Evolutionary conservation across 305 asterid species (phyloP), one percentile per base, ranked within the genome.

Genomic region (Fraxinus latifolia): DNA sequence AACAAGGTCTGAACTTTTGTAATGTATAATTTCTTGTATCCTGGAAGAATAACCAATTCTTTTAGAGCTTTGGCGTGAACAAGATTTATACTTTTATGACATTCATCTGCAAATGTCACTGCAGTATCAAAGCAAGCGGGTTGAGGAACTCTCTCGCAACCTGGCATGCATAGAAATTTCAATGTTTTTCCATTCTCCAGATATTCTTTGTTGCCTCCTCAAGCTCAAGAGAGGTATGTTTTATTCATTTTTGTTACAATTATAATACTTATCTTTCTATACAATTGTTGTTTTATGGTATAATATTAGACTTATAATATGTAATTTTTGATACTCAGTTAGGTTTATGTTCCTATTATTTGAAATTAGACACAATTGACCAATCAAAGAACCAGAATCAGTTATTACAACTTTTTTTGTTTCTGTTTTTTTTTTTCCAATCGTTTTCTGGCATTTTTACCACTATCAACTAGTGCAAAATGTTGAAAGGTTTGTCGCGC

Each of bases 71-170:
- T 3, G 60, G 60, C 21, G 21, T 47, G 60, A 47, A 50, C 62
- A 50, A 4, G 23, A 15, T 44, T 14, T 50, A 50, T 50, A 4
- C 23, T 50, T 50, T 15, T 50, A 50, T 75, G 80, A 73, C 89
- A 78, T 86, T 31, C 27, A 32, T 85, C 73, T 84, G 79, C 62
- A 65, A 50, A 82, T 86, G 82, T 86, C 84, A 42, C 84, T 88
- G 89, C 89, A 84, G 89, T 84, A 82, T 67, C 84, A 68, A 79
- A 79, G 85, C 82, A 82, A 82, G 87, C 88, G 86, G 87, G 87
- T 84, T 76, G 79, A 84, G 86, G 86, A 84, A 85, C 76, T 82
- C 55, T 67, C 84, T 77, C 62, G 70, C 84, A 79, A 73, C 84
- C 79, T 82, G 90, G 82, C 83, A 80, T 53, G 31, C 82, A 76